phyloP scores from a whole-genome alignment of 257 asterid genomes.

The Avicennia marina region DNA sequence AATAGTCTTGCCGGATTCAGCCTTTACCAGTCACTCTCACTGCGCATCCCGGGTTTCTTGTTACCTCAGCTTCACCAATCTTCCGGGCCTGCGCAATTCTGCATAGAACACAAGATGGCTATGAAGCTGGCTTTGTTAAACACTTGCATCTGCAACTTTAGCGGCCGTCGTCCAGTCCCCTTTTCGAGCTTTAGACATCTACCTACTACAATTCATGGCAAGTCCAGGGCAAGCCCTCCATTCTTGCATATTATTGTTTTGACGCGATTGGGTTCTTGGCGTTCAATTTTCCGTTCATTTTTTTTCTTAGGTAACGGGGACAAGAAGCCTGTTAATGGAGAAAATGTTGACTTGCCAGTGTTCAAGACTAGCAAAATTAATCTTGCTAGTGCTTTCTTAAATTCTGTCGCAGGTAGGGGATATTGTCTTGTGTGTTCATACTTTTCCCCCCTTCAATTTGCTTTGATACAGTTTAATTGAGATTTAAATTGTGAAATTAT shows the following conservation, averaged over 20 bases:
- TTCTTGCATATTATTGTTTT: no score
- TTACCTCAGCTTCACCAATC: no score
- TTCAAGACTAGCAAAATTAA: conserved; percentile 26
- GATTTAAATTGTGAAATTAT: background rate
- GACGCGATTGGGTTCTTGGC: background rate
- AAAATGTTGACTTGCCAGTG: conserved; percentile 16
- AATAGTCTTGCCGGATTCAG: no score
- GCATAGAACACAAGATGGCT: conserved; percentile 1
- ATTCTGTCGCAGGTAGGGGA: conserved; percentile 32
- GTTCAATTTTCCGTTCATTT: background rate
- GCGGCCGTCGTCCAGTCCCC: conserved; percentile 13
- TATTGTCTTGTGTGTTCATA: background rate
- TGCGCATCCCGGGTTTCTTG: no score
- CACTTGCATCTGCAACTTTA: conserved; percentile 20
- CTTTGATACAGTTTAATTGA: background rate
- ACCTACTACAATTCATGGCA: conserved; percentile 24
- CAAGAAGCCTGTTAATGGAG: conserved; percentile 22
- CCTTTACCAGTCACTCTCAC: no score
- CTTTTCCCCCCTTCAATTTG: background rate
- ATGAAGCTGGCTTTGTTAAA: conserved; percentile 32
- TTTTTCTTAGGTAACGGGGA: conserved; percentile 17
- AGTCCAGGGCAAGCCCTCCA: conserved; percentile 11
- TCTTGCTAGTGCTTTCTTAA: conserved; percentile 27
- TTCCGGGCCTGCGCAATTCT: no score
- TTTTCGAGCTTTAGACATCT: conserved; percentile 23